Evolutionary conservation across 805 yeast species (phyloP).

Genomic region (Kodamaea hsintzibuensis): DNA sequence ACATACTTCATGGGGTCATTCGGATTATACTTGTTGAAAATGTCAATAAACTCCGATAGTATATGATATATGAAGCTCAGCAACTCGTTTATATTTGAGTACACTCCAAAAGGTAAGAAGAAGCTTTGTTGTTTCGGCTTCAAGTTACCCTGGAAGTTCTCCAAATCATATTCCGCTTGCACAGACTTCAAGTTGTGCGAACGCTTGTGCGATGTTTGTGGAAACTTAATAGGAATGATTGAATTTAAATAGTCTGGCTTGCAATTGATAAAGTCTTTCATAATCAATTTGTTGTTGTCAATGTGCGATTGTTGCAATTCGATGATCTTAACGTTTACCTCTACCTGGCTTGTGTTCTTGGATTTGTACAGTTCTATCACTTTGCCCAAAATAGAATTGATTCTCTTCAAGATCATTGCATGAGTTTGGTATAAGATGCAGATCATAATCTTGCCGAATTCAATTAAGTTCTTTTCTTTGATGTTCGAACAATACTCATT

Average conservation of each 20-base stretch:
- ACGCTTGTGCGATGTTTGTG: constrained; percentile 31
- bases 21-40: constrained; percentile 17
- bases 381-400: constrained; percentile 26
- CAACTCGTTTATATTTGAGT: constrained; percentile 35
- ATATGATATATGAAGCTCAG: constrained; percentile 31
- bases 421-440: constrained; percentile 31
- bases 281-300: constrained; percentile 22
- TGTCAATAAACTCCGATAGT: constrained; percentile 33
- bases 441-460: constrained; percentile 21
- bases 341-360: constrained; percentile 16
- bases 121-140: constrained; percentile 26
- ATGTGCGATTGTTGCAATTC: constrained; percentile 30
- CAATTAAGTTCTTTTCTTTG: constrained; percentile 17
- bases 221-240: constrained; percentile 30
- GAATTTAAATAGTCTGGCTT: constrained; percentile 27
- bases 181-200: constrained; percentile 11
- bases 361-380: constrained; percentile 25
- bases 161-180: constrained; percentile 12
- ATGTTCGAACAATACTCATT: constrained; percentile 5
- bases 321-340: constrained; percentile 22
- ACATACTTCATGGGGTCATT: constrained; percentile 13
- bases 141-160: constrained; percentile 14
- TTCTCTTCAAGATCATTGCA: constrained; percentile 32
- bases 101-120: constrained; percentile 40
- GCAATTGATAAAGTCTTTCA: constrained; percentile 26